Conservation (phyloP, 176 grass and related monocot genomes). For the Oryza officinalis region DNA sequence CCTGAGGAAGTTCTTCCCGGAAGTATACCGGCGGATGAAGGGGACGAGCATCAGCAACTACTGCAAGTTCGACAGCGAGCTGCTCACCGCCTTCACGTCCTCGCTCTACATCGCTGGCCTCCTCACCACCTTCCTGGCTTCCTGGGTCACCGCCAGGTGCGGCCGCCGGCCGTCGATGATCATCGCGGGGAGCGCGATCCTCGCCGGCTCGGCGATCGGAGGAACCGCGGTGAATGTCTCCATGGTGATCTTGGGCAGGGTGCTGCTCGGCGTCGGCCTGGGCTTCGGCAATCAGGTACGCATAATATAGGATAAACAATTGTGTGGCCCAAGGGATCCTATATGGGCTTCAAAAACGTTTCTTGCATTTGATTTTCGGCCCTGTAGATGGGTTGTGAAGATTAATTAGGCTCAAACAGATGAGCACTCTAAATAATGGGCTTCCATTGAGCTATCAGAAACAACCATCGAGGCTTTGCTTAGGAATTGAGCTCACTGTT, state of each 20-base stretch:
- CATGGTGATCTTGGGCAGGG: constrained; percentile 64
- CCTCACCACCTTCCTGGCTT: constrained; percentile 54
- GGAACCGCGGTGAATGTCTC: constrained; percentile 50
- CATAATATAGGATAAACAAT: too few relatives aligned
- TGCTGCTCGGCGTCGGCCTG: constrained; percentile 66
- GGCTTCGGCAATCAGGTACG: constrained; percentile 51
- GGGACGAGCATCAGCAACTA: constrained; percentile 75
- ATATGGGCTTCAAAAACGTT: too few relatives aligned
- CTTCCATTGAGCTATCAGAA: too few relatives aligned
- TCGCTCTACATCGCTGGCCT: constrained; percentile 74
- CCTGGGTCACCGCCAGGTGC: constrained; percentile 34
- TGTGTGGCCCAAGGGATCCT: too few relatives aligned
- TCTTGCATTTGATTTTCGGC: too few relatives aligned
- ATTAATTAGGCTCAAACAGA: too few relatives aligned
- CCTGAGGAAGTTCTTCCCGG: constrained; percentile 70
- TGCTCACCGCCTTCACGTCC: constrained; percentile 15
- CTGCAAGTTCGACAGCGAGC: constrained; percentile 33
- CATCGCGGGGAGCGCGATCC: constrained; percentile 60
- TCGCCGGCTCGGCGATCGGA: constrained; percentile 40
- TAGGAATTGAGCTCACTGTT: too few relatives aligned
- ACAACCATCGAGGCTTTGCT: too few relatives aligned
- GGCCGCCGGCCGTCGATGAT: constrained; percentile 60
- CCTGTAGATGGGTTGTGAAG: too few relatives aligned
- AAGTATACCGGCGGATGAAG: constrained; percentile 57
- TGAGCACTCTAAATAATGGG: too few relatives aligned